Evolutionary conservation across 768 basidiomycete species (phyloP).

Genomic region (Rhizopogon sp.): DNA sequence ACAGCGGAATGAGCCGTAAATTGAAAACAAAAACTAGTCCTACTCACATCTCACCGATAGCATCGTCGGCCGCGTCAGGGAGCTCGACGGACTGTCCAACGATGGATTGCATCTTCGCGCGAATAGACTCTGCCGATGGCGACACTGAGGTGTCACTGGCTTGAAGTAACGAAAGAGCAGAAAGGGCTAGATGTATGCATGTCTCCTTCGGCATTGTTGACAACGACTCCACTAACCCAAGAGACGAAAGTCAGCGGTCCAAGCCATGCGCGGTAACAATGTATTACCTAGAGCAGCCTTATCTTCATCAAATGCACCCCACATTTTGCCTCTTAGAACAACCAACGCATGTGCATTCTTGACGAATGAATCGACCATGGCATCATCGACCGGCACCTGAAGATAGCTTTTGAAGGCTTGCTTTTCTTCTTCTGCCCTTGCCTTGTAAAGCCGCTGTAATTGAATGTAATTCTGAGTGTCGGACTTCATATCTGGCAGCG

Average conservation of each 20-base stretch:
- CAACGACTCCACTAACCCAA: constrained; percentile 1
- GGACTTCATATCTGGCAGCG: constrained; percentile 95
- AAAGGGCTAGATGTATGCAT: constrained; percentile 70
- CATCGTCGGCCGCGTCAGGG: constrained; percentile 51
- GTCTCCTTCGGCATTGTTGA: constrained; percentile 51
- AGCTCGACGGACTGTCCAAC: constrained; percentile 46
- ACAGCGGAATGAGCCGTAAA: not conserved
- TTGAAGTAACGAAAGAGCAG: constrained; percentile 42
- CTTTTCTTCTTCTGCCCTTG: constrained; percentile 69
- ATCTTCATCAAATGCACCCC: constrained; percentile 53
- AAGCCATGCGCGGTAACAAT: not conserved
- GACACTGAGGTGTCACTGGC: constrained; percentile 23
- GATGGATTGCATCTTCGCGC: constrained; percentile 42
- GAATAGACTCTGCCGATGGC: constrained; percentile 49
- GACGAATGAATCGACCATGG: constrained; percentile 64
- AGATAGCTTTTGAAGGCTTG: constrained; percentile 46
- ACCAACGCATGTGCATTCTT: constrained; percentile 76
- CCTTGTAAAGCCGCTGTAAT: constrained; percentile 82
- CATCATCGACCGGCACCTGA: constrained; percentile 41
- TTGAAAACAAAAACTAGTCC: not conserved
- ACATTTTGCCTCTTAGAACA: constrained; percentile 57
- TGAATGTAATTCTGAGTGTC: constrained; percentile 79
- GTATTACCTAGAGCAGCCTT: constrained; percentile 43
- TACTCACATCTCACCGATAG: constrained; percentile 77
- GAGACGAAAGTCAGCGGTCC: not conserved